These are phyloP conservation scores for Colletotrichum viniferum DNA, from an alignment of 2,329 filamentous ascomycete genomes.

Conservation along the genomic window DNA sequence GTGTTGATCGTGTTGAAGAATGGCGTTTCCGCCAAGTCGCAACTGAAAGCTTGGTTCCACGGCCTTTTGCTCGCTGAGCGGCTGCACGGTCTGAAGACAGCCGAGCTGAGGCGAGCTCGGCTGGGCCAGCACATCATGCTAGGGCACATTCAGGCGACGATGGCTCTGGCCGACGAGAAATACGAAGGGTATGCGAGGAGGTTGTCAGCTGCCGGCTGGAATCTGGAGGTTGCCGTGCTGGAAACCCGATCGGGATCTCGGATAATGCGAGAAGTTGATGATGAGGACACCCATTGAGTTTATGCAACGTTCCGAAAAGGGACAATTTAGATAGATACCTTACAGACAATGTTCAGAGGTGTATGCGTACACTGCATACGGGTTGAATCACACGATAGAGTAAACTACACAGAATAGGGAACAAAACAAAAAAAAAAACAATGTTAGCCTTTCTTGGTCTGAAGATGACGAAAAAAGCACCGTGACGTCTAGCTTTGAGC, in stretches of 20 bases:
- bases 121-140: background rate
- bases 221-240: conserved; percentile 4
- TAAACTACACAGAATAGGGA: too few relatives aligned
- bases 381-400: too few relatives aligned
- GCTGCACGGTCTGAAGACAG: background rate
- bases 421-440: too few relatives aligned
- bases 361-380: too few relatives aligned
- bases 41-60: conserved; percentile 19
- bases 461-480: background rate
- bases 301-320: background rate
- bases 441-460: background rate
- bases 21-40: background rate
- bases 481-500: background rate
- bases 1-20: conserved; percentile 11
- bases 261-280: background rate
- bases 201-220: conserved; percentile 4
- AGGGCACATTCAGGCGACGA: background rate
- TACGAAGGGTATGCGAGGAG: background rate
- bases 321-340: background rate
- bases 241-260: conserved; percentile 15
- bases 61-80: background rate
- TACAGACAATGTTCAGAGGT: background rate
- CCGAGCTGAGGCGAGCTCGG: background rate
- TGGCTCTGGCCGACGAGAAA: background rate
- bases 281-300: background rate